phyloP scores from a whole-genome alignment of 2,329 filamentous ascomycete species.

The Endoconidiophora laricicola region DNA sequence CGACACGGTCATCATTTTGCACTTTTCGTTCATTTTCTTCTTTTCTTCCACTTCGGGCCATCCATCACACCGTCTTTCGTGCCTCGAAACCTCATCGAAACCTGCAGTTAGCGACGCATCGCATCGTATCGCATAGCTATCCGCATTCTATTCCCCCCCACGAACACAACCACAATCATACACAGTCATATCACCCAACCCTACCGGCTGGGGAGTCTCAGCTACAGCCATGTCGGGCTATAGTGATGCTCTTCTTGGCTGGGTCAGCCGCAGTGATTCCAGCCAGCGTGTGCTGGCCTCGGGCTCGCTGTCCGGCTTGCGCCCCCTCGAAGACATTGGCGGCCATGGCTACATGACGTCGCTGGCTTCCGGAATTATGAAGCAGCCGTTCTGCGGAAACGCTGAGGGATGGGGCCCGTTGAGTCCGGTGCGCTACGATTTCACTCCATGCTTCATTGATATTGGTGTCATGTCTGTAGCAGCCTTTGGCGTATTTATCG shows the following conservation, averaged over 20 bases:
- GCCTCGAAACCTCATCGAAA: neutral
- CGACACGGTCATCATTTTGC: neutral
- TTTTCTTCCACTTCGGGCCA: neutral
- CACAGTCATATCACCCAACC: neutral
- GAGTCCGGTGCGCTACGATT: slow-evolving; percentile 74
- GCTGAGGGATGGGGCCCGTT: slow-evolving; percentile 89
- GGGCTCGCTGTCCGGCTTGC: slow-evolving; percentile 45
- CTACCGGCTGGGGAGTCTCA: slow-evolving; percentile 5
- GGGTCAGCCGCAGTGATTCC: slow-evolving; percentile 14
- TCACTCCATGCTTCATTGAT: slow-evolving; percentile 95
- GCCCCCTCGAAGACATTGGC: slow-evolving; percentile 33
- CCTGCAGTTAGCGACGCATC: neutral
- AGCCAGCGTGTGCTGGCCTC: slow-evolving; percentile 35
- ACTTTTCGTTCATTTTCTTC: neutral
- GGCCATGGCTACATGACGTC: slow-evolving; percentile 38
- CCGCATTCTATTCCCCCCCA: neutral
- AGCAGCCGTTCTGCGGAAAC: slow-evolving; percentile 72
- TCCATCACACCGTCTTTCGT: neutral
- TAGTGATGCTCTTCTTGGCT: slow-evolving; percentile 11
- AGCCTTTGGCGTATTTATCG: slow-evolving; percentile 61
- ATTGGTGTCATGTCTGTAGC: slow-evolving; percentile 70
- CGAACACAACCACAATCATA: neutral
- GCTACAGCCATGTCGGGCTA: slow-evolving; percentile 8
- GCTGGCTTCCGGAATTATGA: slow-evolving; percentile 25
- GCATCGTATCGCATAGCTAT: neutral